Percentiles rank a stretch among this genome's conserved stretches.
phyloP scores from a whole-genome alignment of 2,329 filamentous ascomycete genomes.

The Hansfordia pulvinata region DNA sequence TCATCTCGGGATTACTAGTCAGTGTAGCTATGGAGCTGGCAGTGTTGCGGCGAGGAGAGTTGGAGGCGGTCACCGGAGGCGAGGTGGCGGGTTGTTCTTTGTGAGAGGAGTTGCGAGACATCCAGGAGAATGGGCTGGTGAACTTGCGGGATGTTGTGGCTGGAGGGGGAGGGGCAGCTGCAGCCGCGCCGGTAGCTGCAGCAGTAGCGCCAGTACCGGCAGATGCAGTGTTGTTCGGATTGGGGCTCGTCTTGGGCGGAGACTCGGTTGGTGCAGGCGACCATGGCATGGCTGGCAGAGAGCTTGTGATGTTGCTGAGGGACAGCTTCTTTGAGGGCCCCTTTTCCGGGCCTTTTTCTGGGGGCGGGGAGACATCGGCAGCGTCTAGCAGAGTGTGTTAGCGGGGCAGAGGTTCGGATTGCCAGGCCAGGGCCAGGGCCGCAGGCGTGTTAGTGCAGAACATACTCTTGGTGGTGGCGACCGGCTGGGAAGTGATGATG shows the following conservation, averaged over 20 bases:
- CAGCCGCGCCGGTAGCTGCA: conserved; percentile 12
- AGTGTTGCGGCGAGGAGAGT: conserved; percentile 55
- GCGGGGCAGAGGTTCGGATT: background rate
- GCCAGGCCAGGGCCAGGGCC: too few relatives aligned
- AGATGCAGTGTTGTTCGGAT: conserved; percentile 14
- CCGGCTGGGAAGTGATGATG: too few relatives aligned
- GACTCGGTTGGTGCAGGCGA: conserved; percentile 41
- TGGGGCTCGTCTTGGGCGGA: conserved; percentile 29
- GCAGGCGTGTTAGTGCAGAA: too few relatives aligned
- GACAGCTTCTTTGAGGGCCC: conserved; percentile 42
- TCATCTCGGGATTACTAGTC: conserved; percentile 70
- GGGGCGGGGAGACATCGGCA: too few relatives aligned
- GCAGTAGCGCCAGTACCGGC: conserved; percentile 20
- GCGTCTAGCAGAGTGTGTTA: too few relatives aligned
- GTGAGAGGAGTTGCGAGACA: conserved; percentile 53
- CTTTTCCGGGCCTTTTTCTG: too few relatives aligned
- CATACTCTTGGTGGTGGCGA: too few relatives aligned
- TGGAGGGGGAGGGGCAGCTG: conserved; percentile 20
- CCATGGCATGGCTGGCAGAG: conserved; percentile 62
- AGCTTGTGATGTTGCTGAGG: conserved; percentile 57
- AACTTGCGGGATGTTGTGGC: conserved; percentile 61
- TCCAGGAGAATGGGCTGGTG: conserved; percentile 77
- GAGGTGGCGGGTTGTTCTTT: conserved; percentile 39
- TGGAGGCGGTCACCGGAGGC: conserved; percentile 26
- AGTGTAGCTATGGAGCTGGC: conserved; percentile 67